Base-by-base conservation (phyloP, 1,139 yeast species). In the Suhomyces coccinellae region DNA sequence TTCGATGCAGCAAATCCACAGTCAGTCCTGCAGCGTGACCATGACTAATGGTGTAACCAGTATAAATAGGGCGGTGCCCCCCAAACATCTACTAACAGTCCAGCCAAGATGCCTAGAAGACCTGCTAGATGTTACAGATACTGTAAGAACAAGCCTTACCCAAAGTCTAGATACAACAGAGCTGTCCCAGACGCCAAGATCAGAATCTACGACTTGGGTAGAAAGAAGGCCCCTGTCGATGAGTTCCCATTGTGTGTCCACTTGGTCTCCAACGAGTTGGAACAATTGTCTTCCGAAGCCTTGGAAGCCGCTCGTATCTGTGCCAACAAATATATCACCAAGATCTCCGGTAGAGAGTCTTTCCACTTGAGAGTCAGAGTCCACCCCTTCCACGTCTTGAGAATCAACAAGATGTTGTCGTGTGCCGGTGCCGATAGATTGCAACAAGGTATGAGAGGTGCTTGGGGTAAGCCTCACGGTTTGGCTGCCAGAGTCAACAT, bases 361-460 rank as follows among this genome's bases (percentile, higher is more conserved):
- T 93, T 93, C 98, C 99, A 93, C 84, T 84, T 93, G 85, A 90
- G 99, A 83, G 90, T 93, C 77, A 91, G 99, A 82, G 99, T 91
- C 71, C 99, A 93, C 80, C 99, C 99, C 67, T 95, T 87, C 98
- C 99, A 93, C 85, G 99, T 95, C 65, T 87, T 93, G 78, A 88
- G 99, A 82, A 93, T 93, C 84, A 93, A 93, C 93, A 93, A 93
- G 87, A 93, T 93, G 99, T 89, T 93, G 96, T 93, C 99, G 71
- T 93, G 99, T 84, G 99, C 99, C 81, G 99, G 99, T 87, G 99
- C 99, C 75, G 99, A 93, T 91, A 89, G 99, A 87, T 85, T 93
- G 80, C 99, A 93, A 83, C 98, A 95, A 83, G 99, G 99, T 89
- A 93, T 93, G 99, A 91, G 99, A 88, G 96, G 96, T 85, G 99